Evolutionary conservation across 305 asterid genomes (phyloP).

Genomic region (Fraxinus velutina): DNA sequence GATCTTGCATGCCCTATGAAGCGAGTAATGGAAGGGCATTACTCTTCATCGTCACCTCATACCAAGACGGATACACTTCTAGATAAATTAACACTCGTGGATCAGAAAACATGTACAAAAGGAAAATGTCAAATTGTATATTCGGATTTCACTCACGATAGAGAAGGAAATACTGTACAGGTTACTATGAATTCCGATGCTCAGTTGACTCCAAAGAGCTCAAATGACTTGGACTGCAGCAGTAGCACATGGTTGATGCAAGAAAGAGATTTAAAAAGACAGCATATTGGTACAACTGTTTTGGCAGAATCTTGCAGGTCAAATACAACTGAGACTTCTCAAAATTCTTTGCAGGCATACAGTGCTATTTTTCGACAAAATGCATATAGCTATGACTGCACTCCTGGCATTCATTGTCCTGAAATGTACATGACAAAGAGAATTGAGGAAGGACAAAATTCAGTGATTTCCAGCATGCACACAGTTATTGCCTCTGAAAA

Average conservation of each 20-base stretch:
- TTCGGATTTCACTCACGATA: conserved; percentile 66
- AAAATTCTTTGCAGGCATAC: conserved; percentile 52
- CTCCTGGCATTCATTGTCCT: conserved; percentile 52
- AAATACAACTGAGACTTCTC: conserved; percentile 36
- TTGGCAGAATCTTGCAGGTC: conserved; percentile 43
- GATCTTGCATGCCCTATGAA: conserved; percentile 27
- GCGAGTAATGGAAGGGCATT: conserved; percentile 26
- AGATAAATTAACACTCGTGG: conserved; percentile 18
- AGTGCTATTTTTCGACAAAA: conserved; percentile 28
- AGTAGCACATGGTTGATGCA: conserved; percentile 35
- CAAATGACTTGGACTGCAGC: conserved; percentile 40
- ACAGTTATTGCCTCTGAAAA: conserved; percentile 21
- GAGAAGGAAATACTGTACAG: conserved; percentile 44
- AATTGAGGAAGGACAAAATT: conserved; percentile 41
- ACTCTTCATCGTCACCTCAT: conserved; percentile 23
- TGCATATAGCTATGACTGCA: conserved; percentile 26
- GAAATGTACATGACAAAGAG: conserved; percentile 60
- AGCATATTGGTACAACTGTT: conserved; percentile 21
- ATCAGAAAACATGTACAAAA: conserved; percentile 35
- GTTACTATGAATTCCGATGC: conserved; percentile 28
- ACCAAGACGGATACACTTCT: conserved; percentile 29
- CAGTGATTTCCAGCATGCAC: conserved; percentile 35
- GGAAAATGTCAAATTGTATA: conserved; percentile 68
- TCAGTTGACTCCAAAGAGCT: conserved; percentile 33
- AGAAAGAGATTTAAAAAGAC: conserved; percentile 49